phyloP scores from a whole-genome alignment of 768 basidiomycete species.

The Lactarius akahatsu region DNA sequence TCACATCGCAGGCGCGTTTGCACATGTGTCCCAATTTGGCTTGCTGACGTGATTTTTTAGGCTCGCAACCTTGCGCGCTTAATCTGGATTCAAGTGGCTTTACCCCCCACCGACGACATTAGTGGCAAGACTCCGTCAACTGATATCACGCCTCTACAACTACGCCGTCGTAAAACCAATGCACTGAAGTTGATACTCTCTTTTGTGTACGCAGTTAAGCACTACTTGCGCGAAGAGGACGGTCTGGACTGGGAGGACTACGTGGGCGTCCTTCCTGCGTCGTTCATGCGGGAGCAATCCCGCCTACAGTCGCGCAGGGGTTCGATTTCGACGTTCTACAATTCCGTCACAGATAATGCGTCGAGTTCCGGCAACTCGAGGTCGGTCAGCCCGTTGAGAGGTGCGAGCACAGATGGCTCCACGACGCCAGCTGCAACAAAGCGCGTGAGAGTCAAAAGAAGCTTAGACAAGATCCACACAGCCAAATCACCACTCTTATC shows the following conservation, averaged over 20 bases:
- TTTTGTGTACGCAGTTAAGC: conserved; percentile 70
- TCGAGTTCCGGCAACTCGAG: conserved; percentile 25
- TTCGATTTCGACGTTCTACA: conserved; percentile 40
- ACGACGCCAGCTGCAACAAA: conserved; percentile 41
- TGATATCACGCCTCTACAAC: conserved; percentile 48
- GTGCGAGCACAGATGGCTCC: conserved; percentile 14
- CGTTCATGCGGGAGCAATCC: conserved; percentile 46
- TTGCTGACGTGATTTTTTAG: conserved; percentile 32
- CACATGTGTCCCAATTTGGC: neutral
- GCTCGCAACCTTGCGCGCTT: conserved; percentile 74
- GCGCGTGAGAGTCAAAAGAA: conserved; percentile 67
- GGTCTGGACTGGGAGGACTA: conserved; percentile 71
- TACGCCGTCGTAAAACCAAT: conserved; percentile 67
- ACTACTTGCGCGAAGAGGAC: conserved; percentile 85
- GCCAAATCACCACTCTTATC: conserved; percentile 63
- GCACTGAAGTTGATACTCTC: conserved; percentile 64
- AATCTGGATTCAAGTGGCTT: conserved; percentile 76
- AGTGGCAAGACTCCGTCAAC: conserved; percentile 55
- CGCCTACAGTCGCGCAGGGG: conserved; percentile 34
- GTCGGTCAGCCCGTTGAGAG: conserved; percentile 17
- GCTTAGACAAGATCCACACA: conserved; percentile 53
- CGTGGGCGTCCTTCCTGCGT: conserved; percentile 59
- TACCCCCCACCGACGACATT: conserved; percentile 54
- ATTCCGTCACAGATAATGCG: conserved; percentile 25
- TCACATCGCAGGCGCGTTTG: conserved; percentile 58